Conservation (phyloP, 352 stramenopile species). For the Globisporangium irregulare region DNA sequence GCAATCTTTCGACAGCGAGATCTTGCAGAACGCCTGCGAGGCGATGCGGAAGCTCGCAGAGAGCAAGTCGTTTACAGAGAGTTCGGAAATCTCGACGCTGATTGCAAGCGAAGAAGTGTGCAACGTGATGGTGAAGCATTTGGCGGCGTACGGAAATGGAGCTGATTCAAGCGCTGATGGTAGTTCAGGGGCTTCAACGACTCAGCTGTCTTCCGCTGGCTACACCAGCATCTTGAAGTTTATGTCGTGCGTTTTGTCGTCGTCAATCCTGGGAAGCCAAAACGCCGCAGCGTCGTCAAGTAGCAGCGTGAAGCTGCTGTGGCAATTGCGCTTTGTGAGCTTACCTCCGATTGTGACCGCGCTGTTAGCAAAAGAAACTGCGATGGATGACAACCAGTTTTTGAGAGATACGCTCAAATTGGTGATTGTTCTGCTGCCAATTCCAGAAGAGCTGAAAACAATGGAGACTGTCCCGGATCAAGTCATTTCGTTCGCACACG, state of each 20-base stretch:
- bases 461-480: slow-evolving; percentile 20
- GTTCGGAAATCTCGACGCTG: slow-evolving; percentile 31
- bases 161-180: slow-evolving; percentile 3
- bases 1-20: slow-evolving; percentile 50
- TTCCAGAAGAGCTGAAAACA: slow-evolving; percentile 26
- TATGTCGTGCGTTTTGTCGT: slow-evolving; percentile 34
- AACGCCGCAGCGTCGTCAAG: slow-evolving; percentile 2
- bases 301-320: slow-evolving; percentile 8
- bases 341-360: slow-evolving; percentile 46
- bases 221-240: slow-evolving; percentile 49
- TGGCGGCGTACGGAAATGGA: slow-evolving; percentile 26
- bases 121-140: slow-evolving; percentile 28
- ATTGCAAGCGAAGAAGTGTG: slow-evolving; percentile 45
- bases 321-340: slow-evolving; percentile 33
- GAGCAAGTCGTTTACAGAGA: slow-evolving; percentile 37
- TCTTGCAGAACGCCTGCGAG: slow-evolving; percentile 51
- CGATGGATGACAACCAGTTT: slow-evolving; percentile 42
- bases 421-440: slow-evolving; percentile 45
- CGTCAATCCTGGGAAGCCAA: slow-evolving; percentile 5
- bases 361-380: slow-evolving; percentile 37
- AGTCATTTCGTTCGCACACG: slow-evolving; percentile 36
- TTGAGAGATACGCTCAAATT: slow-evolving; percentile 60
- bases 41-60: slow-evolving; percentile 46
- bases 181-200: neutral
- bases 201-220: slow-evolving; percentile 23